Evolutionary conservation across 2,329 filamentous ascomycete genomes (phyloP), one percentile per base, ranked within the genome.

Genomic region (Pyricularia sp.): DNA sequence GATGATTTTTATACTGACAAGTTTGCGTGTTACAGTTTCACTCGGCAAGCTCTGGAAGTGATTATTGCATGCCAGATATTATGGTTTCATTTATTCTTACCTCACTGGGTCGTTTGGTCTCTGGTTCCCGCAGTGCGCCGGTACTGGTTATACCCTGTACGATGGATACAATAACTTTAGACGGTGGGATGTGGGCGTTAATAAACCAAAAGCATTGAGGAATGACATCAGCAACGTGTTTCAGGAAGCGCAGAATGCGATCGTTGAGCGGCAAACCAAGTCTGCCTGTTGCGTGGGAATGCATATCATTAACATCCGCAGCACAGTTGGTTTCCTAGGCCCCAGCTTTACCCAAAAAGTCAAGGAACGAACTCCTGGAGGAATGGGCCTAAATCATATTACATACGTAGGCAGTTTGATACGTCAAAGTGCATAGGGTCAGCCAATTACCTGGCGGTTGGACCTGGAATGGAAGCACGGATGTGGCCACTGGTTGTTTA

Each of bases 21-120:
- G 3, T n/a, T 24, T 24, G 5, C 55, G 8, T 30, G 3, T 3
- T 4, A 33, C 64, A 68, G 68, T 70, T n/a, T 70, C 88, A 73
- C 82, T 96, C 71, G 89, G 88, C 74, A 96, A 96, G 79, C 81
- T 96, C 72, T 96, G 79, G 78, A 70, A 70, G 62, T 70, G 35
- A 62, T 24, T 13, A 44, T 9, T n/a, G 40, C 35, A 49, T 22
- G 44, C 35, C 24, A 7, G 13, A n/a, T 24, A 19, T 33, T 19
- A 28, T 13, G 30, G 35, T 26, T 4, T 63, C 10, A 13, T 24
- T 55, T 63, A 7, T 31, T 31, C 44, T 19, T 49, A 28, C 40
- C 40, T 53, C 28, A 16, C 22, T 49, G 9, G 24, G n/a, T 26
- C 12, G 8, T 59, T 26, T 28, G 24, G 55, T 12, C 55, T 59